Evolutionary conservation across 148 eudicot species (phyloP).

Genomic region (Suaeda aralocaspica): DNA sequence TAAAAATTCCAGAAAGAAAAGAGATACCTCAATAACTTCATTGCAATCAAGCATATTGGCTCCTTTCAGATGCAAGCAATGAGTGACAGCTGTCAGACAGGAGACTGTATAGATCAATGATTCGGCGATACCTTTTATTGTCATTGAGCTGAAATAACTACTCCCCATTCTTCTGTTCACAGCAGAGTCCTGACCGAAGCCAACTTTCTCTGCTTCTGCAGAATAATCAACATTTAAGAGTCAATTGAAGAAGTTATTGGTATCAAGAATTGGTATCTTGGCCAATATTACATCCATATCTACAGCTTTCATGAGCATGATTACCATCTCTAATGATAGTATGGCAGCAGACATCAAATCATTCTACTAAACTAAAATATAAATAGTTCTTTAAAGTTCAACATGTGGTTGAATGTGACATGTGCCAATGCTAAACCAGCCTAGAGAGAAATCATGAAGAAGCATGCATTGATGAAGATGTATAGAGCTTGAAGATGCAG

Average conservation of each 20-base stretch:
- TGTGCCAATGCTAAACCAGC: too few relatives aligned
- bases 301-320: too few relatives aligned
- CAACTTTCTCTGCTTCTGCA: constrained; percentile 30
- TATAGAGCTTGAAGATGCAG: too few relatives aligned
- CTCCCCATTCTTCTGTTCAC: constrained; percentile 60
- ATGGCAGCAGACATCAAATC: too few relatives aligned
- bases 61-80: constrained; percentile 60
- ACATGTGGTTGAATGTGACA: too few relatives aligned
- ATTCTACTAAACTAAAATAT: too few relatives aligned
- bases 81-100: constrained; percentile 68
- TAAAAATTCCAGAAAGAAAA: neutral
- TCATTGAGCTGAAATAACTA: constrained; percentile 57
- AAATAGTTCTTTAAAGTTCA: too few relatives aligned
- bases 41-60: constrained; percentile 56
- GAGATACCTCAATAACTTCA: constrained; percentile 73
- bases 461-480: too few relatives aligned
- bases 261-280: too few relatives aligned
- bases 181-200: constrained; percentile 18
- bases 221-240: neutral
- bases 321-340: too few relatives aligned
- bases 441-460: too few relatives aligned
- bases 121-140: constrained; percentile 67
- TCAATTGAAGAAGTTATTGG: neutral
- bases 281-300: too few relatives aligned
- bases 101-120: constrained; percentile 82